Evolutionary conservation across 371 early-diverging fungal genomes (phyloP), one percentile per base, ranked within the genome.

Genomic region (Syncephalastrum racemosum): DNA sequence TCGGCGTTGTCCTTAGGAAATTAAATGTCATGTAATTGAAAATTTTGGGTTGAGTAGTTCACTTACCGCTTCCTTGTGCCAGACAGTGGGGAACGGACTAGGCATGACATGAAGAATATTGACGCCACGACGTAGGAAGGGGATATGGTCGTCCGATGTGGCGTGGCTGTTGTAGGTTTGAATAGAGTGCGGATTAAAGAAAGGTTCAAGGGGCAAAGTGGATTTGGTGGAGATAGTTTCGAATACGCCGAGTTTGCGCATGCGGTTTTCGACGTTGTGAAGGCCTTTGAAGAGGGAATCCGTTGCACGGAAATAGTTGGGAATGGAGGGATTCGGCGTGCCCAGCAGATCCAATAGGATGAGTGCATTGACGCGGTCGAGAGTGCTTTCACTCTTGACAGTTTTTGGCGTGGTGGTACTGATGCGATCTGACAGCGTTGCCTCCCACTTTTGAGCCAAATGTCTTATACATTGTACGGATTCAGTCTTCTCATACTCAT

Each of bases 61-160:
- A 56, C 67, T 69, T 74, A 82, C 82, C 27, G 25, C 27, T 10
- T 79, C 50, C 2, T 60, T 88, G 65, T 97, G 97, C 96, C 97
- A 97, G 3, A 88, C 92, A 8, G 27, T 20, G 14, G 97, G 96
- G 69, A 97, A 97, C 13, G 88, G 88, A 4, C 56, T 53, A 0
- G 96, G 87, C 51, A 97, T 96, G 20, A 93, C 58, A 67, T 95
- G 97, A 22, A 95, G 71, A 43, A 94, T 79, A 4, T 90, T 90
- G 4, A 95, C 92, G n/a, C 90, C 88, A 20, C 81, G 77, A 18
- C 75, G 49, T 43, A 86, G 23, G 70, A 97, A 97, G 1, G 97
- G 96, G 10, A 82, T 53, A 64, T 96, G 97, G 66, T 97, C 97
- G 63, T 96, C 97, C 25, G 86, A 85, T 18, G 93, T 67, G 5